These are phyloP conservation scores for Calonectria hongkongensis DNA, from an alignment of 2,329 filamentous ascomycete species.

Conservation along the genomic window DNA sequence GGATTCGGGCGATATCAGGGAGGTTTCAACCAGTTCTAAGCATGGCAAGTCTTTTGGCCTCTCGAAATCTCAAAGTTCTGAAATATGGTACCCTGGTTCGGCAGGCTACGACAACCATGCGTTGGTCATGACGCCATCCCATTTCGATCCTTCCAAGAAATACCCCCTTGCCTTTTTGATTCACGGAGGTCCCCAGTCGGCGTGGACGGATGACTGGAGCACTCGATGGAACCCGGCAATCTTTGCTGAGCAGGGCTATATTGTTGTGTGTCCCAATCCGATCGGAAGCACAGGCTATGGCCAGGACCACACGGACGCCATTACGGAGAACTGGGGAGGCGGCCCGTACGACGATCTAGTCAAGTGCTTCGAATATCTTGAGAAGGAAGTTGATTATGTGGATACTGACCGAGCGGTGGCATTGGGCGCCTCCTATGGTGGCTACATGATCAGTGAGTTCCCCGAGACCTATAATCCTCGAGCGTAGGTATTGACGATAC, in stretches of 20 bases:
- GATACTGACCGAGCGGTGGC: constrained; percentile 83
- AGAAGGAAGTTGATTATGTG: constrained; percentile 78
- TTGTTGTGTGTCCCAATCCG: constrained; percentile 88
- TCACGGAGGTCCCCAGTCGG: constrained; percentile 88
- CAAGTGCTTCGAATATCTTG: constrained; percentile 84
- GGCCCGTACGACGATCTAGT: constrained; percentile 89
- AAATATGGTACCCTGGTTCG: constrained; percentile 82
- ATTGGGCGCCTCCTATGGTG: constrained; percentile 84
- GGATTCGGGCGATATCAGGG: constrained; percentile 57
- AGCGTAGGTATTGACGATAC: constrained; percentile 54
- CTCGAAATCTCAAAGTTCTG: constrained; percentile 76
- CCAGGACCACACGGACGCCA: constrained; percentile 84
- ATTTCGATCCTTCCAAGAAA: constrained; percentile 81
- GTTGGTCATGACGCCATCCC: constrained; percentile 77
- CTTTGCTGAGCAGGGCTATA: constrained; percentile 91
- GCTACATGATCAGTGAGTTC: constrained; percentile 82
- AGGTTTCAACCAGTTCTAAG: constrained; percentile 79
- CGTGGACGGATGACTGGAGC: constrained; percentile 85
- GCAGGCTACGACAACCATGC: constrained; percentile 81
- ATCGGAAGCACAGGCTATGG: constrained; percentile 91
- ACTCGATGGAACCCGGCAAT: constrained; percentile 91
- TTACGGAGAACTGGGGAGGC: constrained; percentile 88
- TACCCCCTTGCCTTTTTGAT: constrained; percentile 88
- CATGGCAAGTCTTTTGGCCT: constrained; percentile 81
- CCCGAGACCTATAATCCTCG: background rate